These are phyloP conservation scores for Aspergillus homomorphus DNA, from an alignment of 495 filamentous ascomycete species.

Conservation along the genomic window DNA sequence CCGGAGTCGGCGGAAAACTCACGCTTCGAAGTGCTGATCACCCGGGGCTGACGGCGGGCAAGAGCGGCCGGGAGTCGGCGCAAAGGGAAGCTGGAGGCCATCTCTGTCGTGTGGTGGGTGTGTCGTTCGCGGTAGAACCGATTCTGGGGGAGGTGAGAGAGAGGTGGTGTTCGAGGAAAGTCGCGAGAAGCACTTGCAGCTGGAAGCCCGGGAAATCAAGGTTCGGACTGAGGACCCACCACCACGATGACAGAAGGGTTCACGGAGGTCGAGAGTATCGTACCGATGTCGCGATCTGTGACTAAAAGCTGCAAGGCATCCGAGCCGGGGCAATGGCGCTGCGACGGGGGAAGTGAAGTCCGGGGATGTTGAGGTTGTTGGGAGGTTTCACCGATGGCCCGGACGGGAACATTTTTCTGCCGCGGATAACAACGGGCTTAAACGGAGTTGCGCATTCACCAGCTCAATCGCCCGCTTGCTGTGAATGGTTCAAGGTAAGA, in stretches of 20 bases:
- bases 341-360: constrained; percentile 13
- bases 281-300: constrained; percentile 5
- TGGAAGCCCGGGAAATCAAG: constrained; percentile 22
- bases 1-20: constrained; percentile 25
- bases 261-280: constrained; percentile 10
- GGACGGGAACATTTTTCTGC: constrained; percentile 50
- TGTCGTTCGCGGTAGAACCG: not conserved
- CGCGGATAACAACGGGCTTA: constrained; percentile 26
- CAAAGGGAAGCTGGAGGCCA: constrained; percentile 38
- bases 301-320: constrained; percentile 2
- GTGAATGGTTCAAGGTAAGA: not conserved
- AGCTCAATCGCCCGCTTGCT: not conserved
- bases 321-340: constrained; percentile 10
- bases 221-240: constrained; percentile 32
- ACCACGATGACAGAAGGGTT: constrained; percentile 22
- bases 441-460: constrained; percentile 3
- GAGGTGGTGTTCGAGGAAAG: constrained; percentile 6
- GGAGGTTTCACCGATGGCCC: constrained; percentile 45
- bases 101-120: constrained; percentile 17
- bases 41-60: constrained; percentile 37
- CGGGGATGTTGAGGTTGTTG: constrained; percentile 42
- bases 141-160: not conserved
- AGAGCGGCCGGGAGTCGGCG: constrained; percentile 39
- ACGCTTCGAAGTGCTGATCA: constrained; percentile 37
- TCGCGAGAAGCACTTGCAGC: constrained; percentile 24